Conservation (phyloP, 345 rosid genomes). For the Microcos paniculata region DNA sequence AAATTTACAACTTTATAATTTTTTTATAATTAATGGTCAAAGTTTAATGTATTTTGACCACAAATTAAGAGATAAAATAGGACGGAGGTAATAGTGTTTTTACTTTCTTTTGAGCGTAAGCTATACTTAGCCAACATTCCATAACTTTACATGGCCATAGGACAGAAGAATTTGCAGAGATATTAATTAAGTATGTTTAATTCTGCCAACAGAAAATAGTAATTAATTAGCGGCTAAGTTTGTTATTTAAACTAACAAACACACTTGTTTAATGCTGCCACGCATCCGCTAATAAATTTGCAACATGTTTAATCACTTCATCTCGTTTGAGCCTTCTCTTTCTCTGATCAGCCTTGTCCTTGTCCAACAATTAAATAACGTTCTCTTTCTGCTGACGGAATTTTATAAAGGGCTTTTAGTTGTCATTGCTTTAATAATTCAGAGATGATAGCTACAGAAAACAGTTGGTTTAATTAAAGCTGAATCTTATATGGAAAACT, state of each 20-base stretch:
- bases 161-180: slow-evolving; percentile 1
- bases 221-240: background rate
- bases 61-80: no score
- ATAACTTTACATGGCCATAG: background rate
- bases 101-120: background rate
- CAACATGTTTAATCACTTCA: background rate
- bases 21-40: no score
- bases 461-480: background rate
- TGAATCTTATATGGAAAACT: background rate
- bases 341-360: background rate
- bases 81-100: background rate
- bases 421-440: background rate
- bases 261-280: background rate
- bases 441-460: background rate
- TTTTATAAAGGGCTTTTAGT: background rate
- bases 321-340: background rate
- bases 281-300: background rate
- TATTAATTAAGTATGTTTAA: background rate
- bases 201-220: background rate
- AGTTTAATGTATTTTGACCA: no score
- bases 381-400: background rate
- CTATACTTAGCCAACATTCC: background rate
- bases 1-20: no score
- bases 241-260: background rate
- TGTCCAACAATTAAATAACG: background rate